phyloP scores from a whole-genome alignment of 495 filamentous ascomycete species.

The Trypethelium eluteriae region DNA sequence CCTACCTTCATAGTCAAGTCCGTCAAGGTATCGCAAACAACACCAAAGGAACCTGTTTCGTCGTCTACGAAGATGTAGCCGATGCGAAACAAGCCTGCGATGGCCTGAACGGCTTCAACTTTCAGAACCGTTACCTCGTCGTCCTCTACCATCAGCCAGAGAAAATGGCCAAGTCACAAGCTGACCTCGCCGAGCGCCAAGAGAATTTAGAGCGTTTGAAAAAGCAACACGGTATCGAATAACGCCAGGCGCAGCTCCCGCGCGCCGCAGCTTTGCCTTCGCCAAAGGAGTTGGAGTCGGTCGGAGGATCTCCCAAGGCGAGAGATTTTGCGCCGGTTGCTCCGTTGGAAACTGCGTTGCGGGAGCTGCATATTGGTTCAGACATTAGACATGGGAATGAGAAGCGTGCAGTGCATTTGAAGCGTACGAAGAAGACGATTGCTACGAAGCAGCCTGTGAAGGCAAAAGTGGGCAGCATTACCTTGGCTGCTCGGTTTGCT shows the following conservation, averaged over 20 bases:
- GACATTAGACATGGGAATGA: not conserved
- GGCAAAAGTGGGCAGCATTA: not conserved
- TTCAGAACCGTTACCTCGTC: slow-evolving; percentile 98
- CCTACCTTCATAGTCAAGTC: slow-evolving; percentile 65
- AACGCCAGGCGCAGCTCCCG: slow-evolving; percentile 41
- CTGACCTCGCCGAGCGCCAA: slow-evolving; percentile 81
- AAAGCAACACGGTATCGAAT: slow-evolving; percentile 96
- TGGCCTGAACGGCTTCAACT: slow-evolving; percentile 99
- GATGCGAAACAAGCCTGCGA: slow-evolving; percentile 98
- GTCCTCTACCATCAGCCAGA: slow-evolving; percentile 98
- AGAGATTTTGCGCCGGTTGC: slow-evolving; percentile 3
- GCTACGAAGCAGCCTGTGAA: not conserved
- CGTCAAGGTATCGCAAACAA: slow-evolving; percentile 95
- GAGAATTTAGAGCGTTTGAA: slow-evolving; percentile 97
- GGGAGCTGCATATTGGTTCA: not conserved
- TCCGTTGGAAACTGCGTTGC: not conserved
- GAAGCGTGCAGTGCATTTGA: not conserved
- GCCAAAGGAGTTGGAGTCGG: not conserved
- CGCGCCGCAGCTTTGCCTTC: not conserved
- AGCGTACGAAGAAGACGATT: not conserved
- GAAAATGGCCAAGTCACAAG: slow-evolving; percentile 85
- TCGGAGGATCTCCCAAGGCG: not conserved
- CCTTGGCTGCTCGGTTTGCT: slow-evolving; percentile 2
- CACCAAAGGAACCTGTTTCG: slow-evolving; percentile 96
- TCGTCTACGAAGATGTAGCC: slow-evolving; percentile 98